Evolutionary conservation across 257 asterid species (phyloP).

Genomic region (Solanum sejunctum): DNA sequence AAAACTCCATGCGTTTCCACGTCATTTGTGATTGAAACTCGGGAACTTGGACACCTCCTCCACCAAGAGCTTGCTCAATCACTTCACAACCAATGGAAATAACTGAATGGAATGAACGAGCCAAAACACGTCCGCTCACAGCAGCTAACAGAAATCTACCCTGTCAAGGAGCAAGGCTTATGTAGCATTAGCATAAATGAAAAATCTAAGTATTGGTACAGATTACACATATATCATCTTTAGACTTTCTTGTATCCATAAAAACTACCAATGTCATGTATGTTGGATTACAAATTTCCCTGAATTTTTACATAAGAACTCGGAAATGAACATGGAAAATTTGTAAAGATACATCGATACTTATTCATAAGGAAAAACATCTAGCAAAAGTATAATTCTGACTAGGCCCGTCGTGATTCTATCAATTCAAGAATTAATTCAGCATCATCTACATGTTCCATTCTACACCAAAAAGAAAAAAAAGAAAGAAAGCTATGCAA

Average conservation of each 20-base stretch:
- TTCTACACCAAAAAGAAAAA: not conserved
- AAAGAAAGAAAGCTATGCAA: not conserved
- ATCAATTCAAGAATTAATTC: not conserved
- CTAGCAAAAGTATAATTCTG: not conserved
- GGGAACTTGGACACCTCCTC: slow-evolving; percentile 46
- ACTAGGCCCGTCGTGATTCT: not conserved
- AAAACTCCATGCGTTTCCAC: slow-evolving; percentile 91
- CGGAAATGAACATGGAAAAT: not conserved
- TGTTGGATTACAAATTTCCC: not conserved
- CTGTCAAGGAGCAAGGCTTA: slow-evolving; percentile 34
- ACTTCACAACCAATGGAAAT: slow-evolving; percentile 80
- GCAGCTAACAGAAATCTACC: slow-evolving; percentile 99
- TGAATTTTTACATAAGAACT: not conserved
- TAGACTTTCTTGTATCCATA: not conserved
- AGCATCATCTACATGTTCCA: not conserved
- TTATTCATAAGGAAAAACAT: not conserved
- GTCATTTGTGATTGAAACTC: slow-evolving; percentile 93
- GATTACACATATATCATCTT: not conserved
- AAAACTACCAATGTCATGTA: not conserved
- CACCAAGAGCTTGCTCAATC: slow-evolving; percentile 81
- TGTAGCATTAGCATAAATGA: slow-evolving; percentile 2
- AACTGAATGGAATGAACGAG: slow-evolving; percentile 94
- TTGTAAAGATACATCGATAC: not conserved
- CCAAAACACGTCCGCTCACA: slow-evolving; percentile 97
- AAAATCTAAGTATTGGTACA: not conserved